These are phyloP conservation scores for Nevesoporus exiguus DNA, from an alignment of 768 basidiomycete species.

Conservation along the genomic window DNA sequence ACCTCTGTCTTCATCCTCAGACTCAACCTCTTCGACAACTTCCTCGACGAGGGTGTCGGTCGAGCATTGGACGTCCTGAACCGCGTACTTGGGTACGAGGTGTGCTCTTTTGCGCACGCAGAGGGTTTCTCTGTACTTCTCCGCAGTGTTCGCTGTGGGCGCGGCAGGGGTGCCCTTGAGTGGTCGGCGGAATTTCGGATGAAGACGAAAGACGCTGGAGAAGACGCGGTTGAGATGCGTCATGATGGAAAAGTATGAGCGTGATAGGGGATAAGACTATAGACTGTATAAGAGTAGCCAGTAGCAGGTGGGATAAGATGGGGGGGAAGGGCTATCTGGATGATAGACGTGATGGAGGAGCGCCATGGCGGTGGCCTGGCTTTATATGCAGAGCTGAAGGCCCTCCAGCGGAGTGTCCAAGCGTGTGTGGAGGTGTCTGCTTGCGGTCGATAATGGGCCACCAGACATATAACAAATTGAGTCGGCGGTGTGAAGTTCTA, in stretches of 20 bases:
- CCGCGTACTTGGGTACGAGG: neutral
- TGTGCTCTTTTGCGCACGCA: neutral
- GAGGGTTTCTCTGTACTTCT: neutral
- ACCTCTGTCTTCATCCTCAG: neutral
- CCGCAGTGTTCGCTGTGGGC: neutral
- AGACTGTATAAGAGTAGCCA: no score
- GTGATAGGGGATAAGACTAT: no score
- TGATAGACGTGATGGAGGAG: no score
- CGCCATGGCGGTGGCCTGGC: no score
- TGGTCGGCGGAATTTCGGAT: neutral
- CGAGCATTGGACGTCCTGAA: neutral
- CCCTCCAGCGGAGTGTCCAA: no score
- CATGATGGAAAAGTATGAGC: neutral
- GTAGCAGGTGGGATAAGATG: no score
- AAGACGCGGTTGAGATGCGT: neutral
- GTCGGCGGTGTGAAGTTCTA: no score
- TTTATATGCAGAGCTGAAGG: no score
- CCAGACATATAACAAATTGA: no score
- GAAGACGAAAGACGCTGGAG: neutral
- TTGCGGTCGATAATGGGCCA: no score
- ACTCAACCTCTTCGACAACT: neutral
- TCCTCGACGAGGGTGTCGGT: neutral
- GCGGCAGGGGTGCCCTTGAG: neutral
- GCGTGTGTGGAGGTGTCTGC: no score
- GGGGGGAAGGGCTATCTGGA: no score